Conservation (phyloP, 2,329 filamentous ascomycete species). For the Hymenoscyphus occultus region DNA sequence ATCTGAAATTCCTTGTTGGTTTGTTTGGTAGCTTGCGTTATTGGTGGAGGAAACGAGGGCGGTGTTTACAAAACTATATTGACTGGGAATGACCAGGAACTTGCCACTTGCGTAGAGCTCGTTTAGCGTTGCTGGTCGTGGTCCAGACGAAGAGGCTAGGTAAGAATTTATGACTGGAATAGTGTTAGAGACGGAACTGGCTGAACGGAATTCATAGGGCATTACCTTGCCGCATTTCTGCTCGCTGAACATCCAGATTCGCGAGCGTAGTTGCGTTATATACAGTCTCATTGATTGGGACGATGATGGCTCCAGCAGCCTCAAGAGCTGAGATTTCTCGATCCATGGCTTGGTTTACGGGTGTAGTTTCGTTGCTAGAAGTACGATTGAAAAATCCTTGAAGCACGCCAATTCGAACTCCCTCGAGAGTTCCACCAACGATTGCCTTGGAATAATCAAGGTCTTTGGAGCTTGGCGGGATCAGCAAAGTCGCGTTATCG, state of each 20-base stretch:
- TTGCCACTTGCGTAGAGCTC: slow-evolving; percentile 49
- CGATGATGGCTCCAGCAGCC: slow-evolving; percentile 46
- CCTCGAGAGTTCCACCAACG: slow-evolving; percentile 36
- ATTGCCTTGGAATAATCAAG: slow-evolving; percentile 46
- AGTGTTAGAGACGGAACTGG: no score
- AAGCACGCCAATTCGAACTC: slow-evolving; percentile 40
- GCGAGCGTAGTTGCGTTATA: slow-evolving; percentile 53
- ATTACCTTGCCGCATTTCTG: slow-evolving; percentile 40
- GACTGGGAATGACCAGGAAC: slow-evolving; percentile 58
- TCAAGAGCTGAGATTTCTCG: slow-evolving; percentile 45
- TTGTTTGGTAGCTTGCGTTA: slow-evolving; percentile 48
- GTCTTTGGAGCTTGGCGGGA: slow-evolving; percentile 41
- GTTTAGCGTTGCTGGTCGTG: slow-evolving; percentile 44
- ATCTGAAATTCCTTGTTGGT: slow-evolving; percentile 48
- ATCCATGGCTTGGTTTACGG: slow-evolving; percentile 54
- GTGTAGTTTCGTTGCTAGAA: slow-evolving; percentile 49
- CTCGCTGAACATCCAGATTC: slow-evolving; percentile 56
- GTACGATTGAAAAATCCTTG: slow-evolving; percentile 58
- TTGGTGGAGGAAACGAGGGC: slow-evolving; percentile 50
- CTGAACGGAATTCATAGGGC: no score
- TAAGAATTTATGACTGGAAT: slow-evolving; percentile 43
- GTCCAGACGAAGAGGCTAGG: slow-evolving; percentile 45
- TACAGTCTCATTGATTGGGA: slow-evolving; percentile 47
- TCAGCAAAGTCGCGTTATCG: slow-evolving; percentile 51
- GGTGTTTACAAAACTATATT: slow-evolving; percentile 54